A percentile compares a stretch with the other conserved stretches of the same genome.
Conservation (phyloP, 148 eudicot species). For the Chenopodium album region DNA sequence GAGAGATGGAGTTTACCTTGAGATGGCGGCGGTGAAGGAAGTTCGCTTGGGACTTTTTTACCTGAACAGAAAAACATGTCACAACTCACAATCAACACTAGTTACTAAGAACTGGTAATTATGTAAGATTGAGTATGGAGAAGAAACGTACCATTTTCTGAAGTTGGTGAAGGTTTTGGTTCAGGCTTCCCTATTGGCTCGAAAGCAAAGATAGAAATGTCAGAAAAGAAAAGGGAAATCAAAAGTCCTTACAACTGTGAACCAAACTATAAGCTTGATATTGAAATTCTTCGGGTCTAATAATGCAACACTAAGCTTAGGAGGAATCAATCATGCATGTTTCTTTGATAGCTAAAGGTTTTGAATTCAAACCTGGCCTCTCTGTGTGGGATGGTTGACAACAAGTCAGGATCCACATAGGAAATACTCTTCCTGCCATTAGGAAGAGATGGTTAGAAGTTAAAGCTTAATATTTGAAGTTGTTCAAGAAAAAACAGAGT, state of each 20-base stretch:
- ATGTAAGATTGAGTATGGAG: background rate
- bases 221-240: slow-evolving; percentile 1
- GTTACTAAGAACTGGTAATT: background rate
- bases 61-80: background rate
- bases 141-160: slow-evolving; percentile 17
- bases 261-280: background rate
- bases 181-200: background rate
- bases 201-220: slow-evolving; percentile 6
- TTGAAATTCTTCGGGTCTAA: background rate
- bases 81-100: background rate
- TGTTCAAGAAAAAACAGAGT: background rate
- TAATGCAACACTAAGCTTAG: background rate
- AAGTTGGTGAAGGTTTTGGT: background rate
- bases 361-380: slow-evolving; percentile 18
- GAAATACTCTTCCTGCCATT: slow-evolving; percentile 23
- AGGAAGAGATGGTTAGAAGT: slow-evolving; percentile 7
- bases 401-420: slow-evolving; percentile 35
- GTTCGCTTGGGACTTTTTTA: background rate
- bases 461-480: background rate
- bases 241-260: background rate
- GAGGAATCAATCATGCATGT: background rate
- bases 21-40: background rate
- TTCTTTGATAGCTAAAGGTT: background rate
- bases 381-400: slow-evolving; percentile 28
- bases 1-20: background rate